phyloP scores from a whole-genome alignment of 208 protist genomes.

The Willaertia magna region DNA sequence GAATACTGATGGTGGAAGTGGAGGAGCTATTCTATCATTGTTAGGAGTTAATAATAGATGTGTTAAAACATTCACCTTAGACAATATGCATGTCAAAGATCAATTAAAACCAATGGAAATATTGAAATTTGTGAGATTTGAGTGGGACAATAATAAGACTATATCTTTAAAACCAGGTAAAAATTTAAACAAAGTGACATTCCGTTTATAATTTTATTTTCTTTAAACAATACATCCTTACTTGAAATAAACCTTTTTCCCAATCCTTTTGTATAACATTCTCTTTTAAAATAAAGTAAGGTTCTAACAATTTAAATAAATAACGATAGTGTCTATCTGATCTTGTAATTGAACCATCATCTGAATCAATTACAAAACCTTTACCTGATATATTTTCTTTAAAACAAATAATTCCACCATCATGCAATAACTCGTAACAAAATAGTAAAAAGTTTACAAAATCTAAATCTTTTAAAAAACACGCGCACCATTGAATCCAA shows the following conservation, averaged over 20 bases:
- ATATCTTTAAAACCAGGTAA: neutral
- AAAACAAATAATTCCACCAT: neutral
- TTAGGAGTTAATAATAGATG: neutral
- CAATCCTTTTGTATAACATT: neutral
- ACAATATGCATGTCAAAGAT: neutral
- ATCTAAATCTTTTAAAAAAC: neutral
- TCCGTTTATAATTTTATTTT: neutral
- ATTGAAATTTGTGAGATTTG: neutral
- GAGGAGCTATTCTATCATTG: neutral
- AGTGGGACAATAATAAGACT: neutral
- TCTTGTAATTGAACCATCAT: neutral
- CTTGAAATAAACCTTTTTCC: neutral
- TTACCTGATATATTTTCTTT: neutral
- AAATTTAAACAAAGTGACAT: slow-evolving; percentile 2
- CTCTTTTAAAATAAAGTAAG: neutral
- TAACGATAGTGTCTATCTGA: neutral
- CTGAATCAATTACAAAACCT: neutral
- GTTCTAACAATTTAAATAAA: neutral
- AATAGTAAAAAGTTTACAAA: neutral
- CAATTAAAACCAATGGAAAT: neutral
- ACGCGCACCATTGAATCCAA: neutral
- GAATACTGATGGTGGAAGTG: slow-evolving; percentile 1
- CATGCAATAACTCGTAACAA: neutral
- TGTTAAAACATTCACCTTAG: neutral
- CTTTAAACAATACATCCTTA: neutral